Conservation (phyloP, 805 yeast genomes). For the Candida nanaspora region DNA sequence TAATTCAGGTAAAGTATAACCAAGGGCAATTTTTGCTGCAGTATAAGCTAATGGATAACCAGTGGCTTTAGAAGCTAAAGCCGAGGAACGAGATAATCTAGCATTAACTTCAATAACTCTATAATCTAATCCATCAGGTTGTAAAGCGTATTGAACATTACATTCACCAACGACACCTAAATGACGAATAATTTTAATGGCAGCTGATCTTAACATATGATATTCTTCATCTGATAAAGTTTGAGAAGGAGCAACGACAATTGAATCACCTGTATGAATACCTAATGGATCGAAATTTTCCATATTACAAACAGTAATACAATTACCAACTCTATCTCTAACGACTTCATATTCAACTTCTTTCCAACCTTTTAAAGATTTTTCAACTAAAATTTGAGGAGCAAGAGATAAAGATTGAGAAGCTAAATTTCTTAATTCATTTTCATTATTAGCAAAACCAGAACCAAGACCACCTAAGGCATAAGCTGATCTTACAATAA, state of each 20-base stretch:
- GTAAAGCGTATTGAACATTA: constrained; percentile 94
- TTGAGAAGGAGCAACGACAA: constrained; percentile 98
- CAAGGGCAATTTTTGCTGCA: constrained; percentile 94
- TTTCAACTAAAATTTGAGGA: constrained; percentile 94
- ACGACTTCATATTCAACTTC: constrained; percentile 98
- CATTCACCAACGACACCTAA: constrained; percentile 99
- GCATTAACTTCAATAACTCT: constrained; percentile 98
- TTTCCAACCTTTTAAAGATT: constrained; percentile 97
- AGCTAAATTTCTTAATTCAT: constrained; percentile 80
- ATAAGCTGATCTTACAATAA: constrained; percentile 94
- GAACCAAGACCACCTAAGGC: constrained; percentile 98
- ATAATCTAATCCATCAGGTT: constrained; percentile 92
- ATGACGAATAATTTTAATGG: constrained; percentile 94
- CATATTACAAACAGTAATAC: constrained; percentile 99
- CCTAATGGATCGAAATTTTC: constrained; percentile 98
- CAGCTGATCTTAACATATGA: constrained; percentile 96
- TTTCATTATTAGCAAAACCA: constrained; percentile 83
- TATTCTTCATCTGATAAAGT: constrained; percentile 95
- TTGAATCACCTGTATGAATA: constrained; percentile 97
- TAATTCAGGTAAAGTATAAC: constrained; percentile 89
- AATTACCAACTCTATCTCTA: constrained; percentile 91
- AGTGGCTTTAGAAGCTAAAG: constrained; percentile 96
- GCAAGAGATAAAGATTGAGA: constrained; percentile 84
- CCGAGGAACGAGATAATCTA: constrained; percentile 93
- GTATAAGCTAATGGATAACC: constrained; percentile 98